Base-by-base conservation (phyloP, 345 rosid species). In the Limnanthes douglasii region DNA sequence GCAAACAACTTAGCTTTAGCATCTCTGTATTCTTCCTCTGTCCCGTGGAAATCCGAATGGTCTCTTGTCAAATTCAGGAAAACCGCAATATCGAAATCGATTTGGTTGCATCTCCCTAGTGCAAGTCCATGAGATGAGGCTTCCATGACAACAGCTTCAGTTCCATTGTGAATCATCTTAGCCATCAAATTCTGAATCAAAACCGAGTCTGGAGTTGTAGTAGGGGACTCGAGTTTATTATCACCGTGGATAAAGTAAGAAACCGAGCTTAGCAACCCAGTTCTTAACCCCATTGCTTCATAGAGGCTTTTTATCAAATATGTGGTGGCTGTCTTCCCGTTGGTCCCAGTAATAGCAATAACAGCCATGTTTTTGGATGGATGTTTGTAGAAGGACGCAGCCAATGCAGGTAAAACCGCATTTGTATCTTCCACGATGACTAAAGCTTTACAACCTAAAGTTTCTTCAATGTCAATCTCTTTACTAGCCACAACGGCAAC, bases 131-230 rank as follows among this genome's bases (percentile, higher is more conserved):
- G 69, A 28, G 83, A 70, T 60, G 93, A 73, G 28, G 86, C 73
- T 68, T 83, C 97, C 86, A 83, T 69, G 27, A 83, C 90, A 34
- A 73, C 61, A 14, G 93, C 73, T 61, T 88, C 97, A 28, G 86
- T 79, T 46, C 95, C 95, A 39, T 83, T 88, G 49, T 73, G 76
- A 31, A 78, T 59, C 95, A 88, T 83, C 77, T 79, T 88, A 38
- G 95, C 97, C 86, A 83, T 83, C 75, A 72, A 64, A 49, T 76
- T 74, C 63, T 88, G 97, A 61, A 83, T 81, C 61, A 70, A 30
- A 46, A 76, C 84, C 12, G 93, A 72, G 72, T 83, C 93, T 3
- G 86, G 74, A 22, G 66, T 54, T 28, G 31, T 39, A 35, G 45
- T 51, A 16, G 66, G 63, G 10, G 74, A 60, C 45, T 76, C 97